Evolutionary conservation across 805 yeast species (phyloP).

Genomic region (baker's yeast (Saccharomyces cerevisiae)): DNA sequence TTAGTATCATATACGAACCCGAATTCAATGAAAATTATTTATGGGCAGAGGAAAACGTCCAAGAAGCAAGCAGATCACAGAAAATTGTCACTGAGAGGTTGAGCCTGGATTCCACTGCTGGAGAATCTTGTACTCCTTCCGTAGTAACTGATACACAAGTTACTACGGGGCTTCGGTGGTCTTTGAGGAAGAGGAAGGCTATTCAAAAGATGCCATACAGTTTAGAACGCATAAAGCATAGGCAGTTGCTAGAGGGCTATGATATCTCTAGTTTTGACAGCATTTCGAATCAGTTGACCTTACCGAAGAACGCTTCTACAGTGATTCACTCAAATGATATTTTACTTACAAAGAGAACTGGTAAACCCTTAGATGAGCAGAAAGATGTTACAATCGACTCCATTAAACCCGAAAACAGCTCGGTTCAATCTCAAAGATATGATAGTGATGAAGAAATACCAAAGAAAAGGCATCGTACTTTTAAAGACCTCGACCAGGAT

Average conservation of each 20-base stretch:
- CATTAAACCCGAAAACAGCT: not conserved
- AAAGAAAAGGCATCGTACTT: not conserved
- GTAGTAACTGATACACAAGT: not conserved
- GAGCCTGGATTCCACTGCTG: not conserved
- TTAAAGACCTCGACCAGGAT: not conserved
- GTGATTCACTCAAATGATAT: not conserved
- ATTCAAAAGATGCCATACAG: conserved; percentile 32
- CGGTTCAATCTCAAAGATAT: not conserved
- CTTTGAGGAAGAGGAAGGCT: conserved; percentile 27
- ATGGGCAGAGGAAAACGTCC: not conserved
- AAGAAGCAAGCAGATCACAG: not conserved
- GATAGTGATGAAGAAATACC: not conserved
- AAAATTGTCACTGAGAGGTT: not conserved
- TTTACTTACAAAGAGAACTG: not conserved
- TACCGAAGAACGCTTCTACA: conserved; percentile 7
- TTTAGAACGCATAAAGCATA: conserved; percentile 27
- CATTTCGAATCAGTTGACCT: conserved; percentile 13
- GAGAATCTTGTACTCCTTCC: not conserved
- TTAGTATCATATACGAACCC: not conserved
- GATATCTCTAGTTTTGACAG: conserved; percentile 22
- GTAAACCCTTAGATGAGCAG: not conserved
- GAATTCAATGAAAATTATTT: not conserved
- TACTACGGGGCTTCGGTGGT: conserved; percentile 6
- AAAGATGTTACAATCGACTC: not conserved
- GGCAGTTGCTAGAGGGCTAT: conserved; percentile 25